Evolutionary conservation across 2,329 filamentous ascomycete species (phyloP).

Genomic region (Dactylellina sp.): DNA sequence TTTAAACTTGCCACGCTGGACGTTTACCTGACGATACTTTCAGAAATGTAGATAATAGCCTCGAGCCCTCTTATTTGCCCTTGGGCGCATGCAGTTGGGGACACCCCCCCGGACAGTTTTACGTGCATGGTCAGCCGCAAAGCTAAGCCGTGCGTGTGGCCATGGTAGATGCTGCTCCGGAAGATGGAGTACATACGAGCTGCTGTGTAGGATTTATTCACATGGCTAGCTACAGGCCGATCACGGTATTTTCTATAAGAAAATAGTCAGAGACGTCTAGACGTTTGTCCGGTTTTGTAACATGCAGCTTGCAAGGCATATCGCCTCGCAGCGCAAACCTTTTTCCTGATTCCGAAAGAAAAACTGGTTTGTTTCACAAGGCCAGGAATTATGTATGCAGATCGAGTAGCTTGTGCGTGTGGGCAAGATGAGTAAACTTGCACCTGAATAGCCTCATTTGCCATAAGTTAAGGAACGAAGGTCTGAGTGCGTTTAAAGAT

Average conservation of each 20-base stretch:
- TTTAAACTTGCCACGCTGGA: not conserved
- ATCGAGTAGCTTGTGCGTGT: not conserved
- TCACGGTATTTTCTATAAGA: not conserved
- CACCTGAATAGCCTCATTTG: not conserved
- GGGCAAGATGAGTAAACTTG: not conserved
- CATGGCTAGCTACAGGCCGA: not conserved
- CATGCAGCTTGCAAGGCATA: not conserved
- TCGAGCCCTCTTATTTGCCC: not conserved
- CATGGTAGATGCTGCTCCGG: not conserved
- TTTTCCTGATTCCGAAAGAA: not conserved
- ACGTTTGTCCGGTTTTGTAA: not conserved
- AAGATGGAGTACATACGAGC: no score
- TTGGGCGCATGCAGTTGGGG: not conserved
- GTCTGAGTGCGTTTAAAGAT: not conserved
- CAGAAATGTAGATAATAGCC: not conserved
- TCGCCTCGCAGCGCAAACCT: not conserved
- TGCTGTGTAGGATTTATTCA: no score
- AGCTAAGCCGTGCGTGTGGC: not conserved
- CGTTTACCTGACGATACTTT: not conserved
- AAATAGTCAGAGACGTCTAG: not conserved
- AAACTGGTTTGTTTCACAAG: not conserved
- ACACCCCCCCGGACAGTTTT: not conserved
- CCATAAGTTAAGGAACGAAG: not conserved
- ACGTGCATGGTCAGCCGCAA: not conserved
- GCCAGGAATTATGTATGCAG: not conserved